phyloP scores from a whole-genome alignment of 257 asterid genomes.

The Ophiorrhiza pumila region DNA sequence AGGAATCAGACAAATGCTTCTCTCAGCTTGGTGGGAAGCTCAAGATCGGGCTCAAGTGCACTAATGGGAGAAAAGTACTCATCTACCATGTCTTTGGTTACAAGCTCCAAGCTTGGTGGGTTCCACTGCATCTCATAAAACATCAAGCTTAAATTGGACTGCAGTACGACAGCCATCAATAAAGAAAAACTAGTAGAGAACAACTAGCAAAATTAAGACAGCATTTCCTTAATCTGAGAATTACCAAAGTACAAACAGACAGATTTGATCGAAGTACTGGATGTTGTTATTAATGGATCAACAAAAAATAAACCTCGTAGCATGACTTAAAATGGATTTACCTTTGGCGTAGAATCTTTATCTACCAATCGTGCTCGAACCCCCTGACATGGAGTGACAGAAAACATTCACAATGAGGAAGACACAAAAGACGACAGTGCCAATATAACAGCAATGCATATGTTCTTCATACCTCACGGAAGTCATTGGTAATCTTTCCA shows the following conservation, averaged over 20 bases:
- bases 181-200: neutral
- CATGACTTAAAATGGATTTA: constrained; percentile 21
- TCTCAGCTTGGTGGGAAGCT: constrained; percentile 70
- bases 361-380: constrained; percentile 78
- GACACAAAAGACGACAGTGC: neutral
- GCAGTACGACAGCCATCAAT: neutral
- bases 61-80: constrained; percentile 60
- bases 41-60: constrained; percentile 74
- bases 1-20: constrained; percentile 46
- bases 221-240: neutral
- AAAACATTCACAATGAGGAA: constrained; percentile 7
- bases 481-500: constrained; percentile 60
- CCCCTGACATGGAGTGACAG: constrained; percentile 48
- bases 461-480: constrained; percentile 56
- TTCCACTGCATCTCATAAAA: constrained; percentile 66
- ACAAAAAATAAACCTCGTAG: neutral
- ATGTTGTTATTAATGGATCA: neutral
- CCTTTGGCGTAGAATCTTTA: constrained; percentile 82
- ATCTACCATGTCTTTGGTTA: constrained; percentile 84
- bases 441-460: constrained; percentile 5
- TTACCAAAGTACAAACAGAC: neutral
- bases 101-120: constrained; percentile 85
- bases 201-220: neutral
- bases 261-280: neutral
- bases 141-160: neutral